Evolutionary conservation across 768 basidiomycete species (phyloP), one percentile per base, ranked within the genome.

Genomic region (Boletus rex-veris): DNA sequence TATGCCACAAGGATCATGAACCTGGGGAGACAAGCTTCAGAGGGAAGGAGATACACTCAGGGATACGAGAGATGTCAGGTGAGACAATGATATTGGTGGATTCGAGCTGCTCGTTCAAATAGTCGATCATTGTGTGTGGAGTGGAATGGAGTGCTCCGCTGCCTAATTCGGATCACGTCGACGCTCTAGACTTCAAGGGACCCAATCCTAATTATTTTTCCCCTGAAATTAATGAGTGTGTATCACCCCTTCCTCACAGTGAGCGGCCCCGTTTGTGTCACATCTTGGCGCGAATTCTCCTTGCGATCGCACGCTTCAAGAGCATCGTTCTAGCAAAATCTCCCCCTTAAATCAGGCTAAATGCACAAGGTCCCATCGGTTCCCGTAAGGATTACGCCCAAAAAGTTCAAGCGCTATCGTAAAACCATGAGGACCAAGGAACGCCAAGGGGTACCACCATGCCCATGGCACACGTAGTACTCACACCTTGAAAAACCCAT

Each of bases 111-210:
- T 40, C 52, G 53, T 58, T 66, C 46, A 69, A 70, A 66, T 71
- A 69, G 55, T 66, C 55, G 58, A 58, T 67, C 64, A 67, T 57
- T 7, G 51, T 54, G 57, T 52, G 55, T 26, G 37, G 48, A 28
- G 57, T 42, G 49, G 66, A 58, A 50, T 46, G 35, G 66, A 58
- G 52, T 45, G 35, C 44, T 58, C 57, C 51, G 16, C 54, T 67
- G 35, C 67, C 67, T 59, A 36, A 52, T 71, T 71, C 11, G 52
- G 68, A 53, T 45, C 26, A 36, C 10, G 37, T 7, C 1, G 41
- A 48, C 38, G 54, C 47, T 66, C 67, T 58, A 68, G 63, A 66
- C 49, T 5, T 36, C 33, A 28, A 53, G 46, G 50, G n/a, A 30
- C 36, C 7, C 19, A 31, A 31, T 36, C 48, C 38, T 41, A 44